Base-by-base conservation (phyloP, 768 basidiomycete genomes). In the Hypsizygus marmoreus region DNA sequence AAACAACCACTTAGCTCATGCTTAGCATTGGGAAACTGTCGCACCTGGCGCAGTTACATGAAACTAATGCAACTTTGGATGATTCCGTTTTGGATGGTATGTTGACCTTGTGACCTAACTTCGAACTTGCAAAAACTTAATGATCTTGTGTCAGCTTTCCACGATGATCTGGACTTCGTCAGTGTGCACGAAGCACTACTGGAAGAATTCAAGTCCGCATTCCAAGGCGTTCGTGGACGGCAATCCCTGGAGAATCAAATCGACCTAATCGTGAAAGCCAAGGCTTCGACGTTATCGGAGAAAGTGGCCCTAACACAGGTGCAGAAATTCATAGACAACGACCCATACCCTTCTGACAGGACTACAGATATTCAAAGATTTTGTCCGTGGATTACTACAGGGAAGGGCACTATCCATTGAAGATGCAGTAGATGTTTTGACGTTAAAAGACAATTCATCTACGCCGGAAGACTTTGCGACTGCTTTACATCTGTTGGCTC, bases 11-110 rank as follows among this genome's bases (percentile, higher is more conserved):
- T 8, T 19, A 98, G 95, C 72, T 97, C 35, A 85, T 91, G 80
- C 79, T 95, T 44, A 94, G 92, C 58, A 81, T 97, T 20, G 91
- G 91, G 16, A 97, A 97, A 64, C 77, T 98, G 9, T 72, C 86
- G 0, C 82, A 90, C 56, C 72, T 97, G 11, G 88, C 88, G 2
- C 82, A 91, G 45, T 69, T 93, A 22, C 88, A 89, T 49, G 85
- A 84, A 54, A 66, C 66, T 1, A 68, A 71, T 25, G 65, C 67
- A 12, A 45, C 67, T 1, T 46, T 68, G 12, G 81, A 87, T 31
- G 79, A 82, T 43, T 59, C 58, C 24, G 68, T 70, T 45, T 68
- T 88, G 11, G 83, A 82, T 60, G 77, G 88, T 84, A 60, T 40
- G 69, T 60, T 22, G 12, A 14, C 35, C 29, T 43, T 24, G 9